Conservation (phyloP, 345 rosid genomes). For the Dimocarpus longan region DNA sequence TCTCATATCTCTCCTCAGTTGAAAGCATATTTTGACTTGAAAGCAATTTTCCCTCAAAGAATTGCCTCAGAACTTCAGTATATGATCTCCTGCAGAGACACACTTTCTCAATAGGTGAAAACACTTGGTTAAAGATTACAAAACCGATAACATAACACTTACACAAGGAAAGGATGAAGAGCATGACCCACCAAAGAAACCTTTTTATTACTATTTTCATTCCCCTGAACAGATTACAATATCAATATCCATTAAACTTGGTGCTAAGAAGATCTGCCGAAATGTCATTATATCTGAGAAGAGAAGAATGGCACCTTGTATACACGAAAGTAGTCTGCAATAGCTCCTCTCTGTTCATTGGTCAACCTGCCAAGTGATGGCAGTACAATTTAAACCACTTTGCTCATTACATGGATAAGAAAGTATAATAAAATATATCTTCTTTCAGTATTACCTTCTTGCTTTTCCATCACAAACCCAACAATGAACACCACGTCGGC, state of each 20-base stretch:
- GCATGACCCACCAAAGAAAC: constrained; percentile 63
- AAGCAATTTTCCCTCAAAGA: constrained; percentile 76
- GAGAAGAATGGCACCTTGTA: constrained; percentile 56
- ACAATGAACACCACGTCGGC: constrained; percentile 97
- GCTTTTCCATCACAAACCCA: constrained; percentile 98
- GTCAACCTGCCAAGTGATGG: constrained; percentile 56
- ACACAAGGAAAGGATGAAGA: constrained; percentile 95
- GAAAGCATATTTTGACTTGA: constrained; percentile 62
- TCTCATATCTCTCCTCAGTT: constrained; percentile 79
- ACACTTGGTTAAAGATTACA: not conserved
- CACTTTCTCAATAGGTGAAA: constrained; percentile 18
- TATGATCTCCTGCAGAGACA: constrained; percentile 75
- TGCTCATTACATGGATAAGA: not conserved
- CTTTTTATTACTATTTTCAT: constrained; percentile 76
- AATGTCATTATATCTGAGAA: not conserved
- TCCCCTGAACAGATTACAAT: constrained; percentile 54
- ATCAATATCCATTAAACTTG: constrained; percentile 13
- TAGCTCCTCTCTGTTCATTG: constrained; percentile 89
- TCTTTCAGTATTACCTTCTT: constrained; percentile 55
- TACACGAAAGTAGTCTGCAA: constrained; percentile 86
- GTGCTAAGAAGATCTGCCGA: not conserved
- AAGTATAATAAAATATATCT: constrained; percentile 3
- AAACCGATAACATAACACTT: constrained; percentile 33
- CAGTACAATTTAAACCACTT: constrained; percentile 10
- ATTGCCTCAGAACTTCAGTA: constrained; percentile 64